phyloP scores from a whole-genome alignment of 306 rosid species.

The Cucurbita maxima region DNA sequence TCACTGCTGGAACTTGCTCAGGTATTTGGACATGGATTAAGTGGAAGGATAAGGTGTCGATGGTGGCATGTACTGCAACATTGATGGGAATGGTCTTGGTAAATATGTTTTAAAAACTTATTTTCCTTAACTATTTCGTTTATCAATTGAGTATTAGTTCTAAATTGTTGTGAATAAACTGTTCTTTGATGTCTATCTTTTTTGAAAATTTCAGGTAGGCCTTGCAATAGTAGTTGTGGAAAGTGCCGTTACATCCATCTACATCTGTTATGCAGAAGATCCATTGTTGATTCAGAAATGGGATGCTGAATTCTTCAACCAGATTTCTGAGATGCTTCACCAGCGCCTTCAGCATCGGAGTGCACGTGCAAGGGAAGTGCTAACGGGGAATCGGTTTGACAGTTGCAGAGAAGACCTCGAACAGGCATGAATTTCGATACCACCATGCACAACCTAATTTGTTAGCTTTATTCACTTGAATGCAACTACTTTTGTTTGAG shows the following conservation, averaged over 20 bases:
- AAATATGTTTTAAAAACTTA: slow-evolving; percentile 7
- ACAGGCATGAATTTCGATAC: not conserved
- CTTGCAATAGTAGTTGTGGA: slow-evolving; percentile 94
- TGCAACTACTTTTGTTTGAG: not conserved
- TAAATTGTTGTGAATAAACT: not conserved
- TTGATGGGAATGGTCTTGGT: slow-evolving; percentile 98
- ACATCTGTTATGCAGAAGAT: slow-evolving; percentile 94
- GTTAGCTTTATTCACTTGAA: slow-evolving; percentile 1
- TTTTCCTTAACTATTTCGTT: not conserved
- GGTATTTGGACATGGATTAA: slow-evolving; percentile 88
- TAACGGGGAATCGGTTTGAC: slow-evolving; percentile 38
- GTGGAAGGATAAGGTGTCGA: slow-evolving; percentile 57
- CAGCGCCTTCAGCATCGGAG: slow-evolving; percentile 88
- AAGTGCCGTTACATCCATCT: slow-evolving; percentile 91
- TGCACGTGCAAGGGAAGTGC: slow-evolving; percentile 56
- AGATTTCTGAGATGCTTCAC: slow-evolving; percentile 84
- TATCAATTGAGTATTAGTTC: not conserved
- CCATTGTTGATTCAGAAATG: slow-evolving; percentile 80
- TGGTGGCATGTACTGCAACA: slow-evolving; percentile 90
- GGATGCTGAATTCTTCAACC: slow-evolving; percentile 87
- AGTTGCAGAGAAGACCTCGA: slow-evolving; percentile 4
- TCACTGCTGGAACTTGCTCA: slow-evolving; percentile 82
- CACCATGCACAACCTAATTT: not conserved
- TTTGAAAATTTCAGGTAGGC: slow-evolving; percentile 55
- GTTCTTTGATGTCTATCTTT: not conserved